Evolutionary conservation across 148 eudicot genomes (phyloP), one percentile per base, ranked within the genome.

Genomic region (Camellia sinensis): DNA sequence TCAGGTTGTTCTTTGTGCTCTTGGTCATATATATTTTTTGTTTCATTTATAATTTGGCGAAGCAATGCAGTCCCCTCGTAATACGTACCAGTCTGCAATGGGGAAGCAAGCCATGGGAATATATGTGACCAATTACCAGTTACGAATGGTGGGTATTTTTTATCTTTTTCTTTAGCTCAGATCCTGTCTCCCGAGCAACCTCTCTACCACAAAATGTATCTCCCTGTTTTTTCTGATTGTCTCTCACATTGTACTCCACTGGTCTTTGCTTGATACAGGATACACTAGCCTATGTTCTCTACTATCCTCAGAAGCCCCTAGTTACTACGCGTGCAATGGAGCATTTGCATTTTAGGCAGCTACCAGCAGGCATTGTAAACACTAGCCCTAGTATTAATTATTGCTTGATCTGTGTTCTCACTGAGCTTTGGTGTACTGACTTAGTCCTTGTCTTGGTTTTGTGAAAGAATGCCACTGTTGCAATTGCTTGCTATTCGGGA

Each of bases 61-160:
- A 21, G 13, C 54, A 63, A n/a, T 67, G 52, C 85, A 95, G 98
- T 95, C 97, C 54, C 98, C 98, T 65, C 98, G 97, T 87, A 95
- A 95, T 84, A 95, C 98, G 0, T 95, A 95, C 77, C 98, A 93
- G 84, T 95, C 98, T 52, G 98, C 98, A 84, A 95, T 95, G 98
- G 98, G 98, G 53, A 95, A 95, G 84, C 98, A 95, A 88, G 98
- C 98, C 21, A 95, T 95, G 98, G 98, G 98, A 8, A 93, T 95
- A 18, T 95, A 95, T 80, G 96, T 93, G 83, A 95, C 98, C 46
- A 95, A 95, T 80, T 95, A 91, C 82, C 98, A 95, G 83, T 91
- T 93, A 70, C 89, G 97, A 82, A 95, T 93, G 98, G 97, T 63
- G 72, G 15, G 43, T 44, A 12, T 59, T 68, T 21, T 12, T 41